phyloP scores from a whole-genome alignment of 768 basidiomycete genomes.

The Pholiota conissans region DNA sequence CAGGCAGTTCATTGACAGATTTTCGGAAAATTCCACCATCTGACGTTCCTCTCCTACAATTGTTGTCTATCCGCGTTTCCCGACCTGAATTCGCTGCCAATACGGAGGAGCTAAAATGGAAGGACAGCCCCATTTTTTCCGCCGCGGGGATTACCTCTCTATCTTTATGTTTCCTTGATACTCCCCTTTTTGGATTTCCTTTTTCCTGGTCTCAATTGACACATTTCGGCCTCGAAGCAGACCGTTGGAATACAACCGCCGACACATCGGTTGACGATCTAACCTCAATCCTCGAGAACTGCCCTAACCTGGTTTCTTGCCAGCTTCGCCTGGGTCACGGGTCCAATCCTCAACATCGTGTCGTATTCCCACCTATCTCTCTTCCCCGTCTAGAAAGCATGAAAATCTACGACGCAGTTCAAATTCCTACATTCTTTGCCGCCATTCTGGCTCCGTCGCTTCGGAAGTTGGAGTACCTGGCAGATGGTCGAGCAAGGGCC shows the following conservation, averaged over 20 bases:
- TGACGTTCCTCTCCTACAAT: neutral
- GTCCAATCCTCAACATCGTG: neutral
- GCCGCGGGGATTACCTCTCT: neutral
- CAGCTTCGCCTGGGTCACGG: neutral
- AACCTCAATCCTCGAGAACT: neutral
- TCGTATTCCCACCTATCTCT: neutral
- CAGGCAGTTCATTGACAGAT: neutral
- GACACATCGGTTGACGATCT: neutral
- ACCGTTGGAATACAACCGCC: neutral
- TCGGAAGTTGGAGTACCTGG: neutral
- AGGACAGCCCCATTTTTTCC: neutral
- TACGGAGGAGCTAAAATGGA: neutral
- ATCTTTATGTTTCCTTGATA: neutral
- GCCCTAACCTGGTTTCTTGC: neutral
- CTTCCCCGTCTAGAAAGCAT: neutral
- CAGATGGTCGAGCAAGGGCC: neutral
- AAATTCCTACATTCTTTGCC: neutral
- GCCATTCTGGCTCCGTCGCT: neutral
- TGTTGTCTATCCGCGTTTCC: neutral
- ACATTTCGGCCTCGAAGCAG: neutral
- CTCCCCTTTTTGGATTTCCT: neutral
- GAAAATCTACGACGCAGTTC: neutral
- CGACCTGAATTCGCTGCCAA: neutral
- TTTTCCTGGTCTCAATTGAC: conserved; percentile 1
- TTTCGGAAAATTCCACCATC: neutral